Evolutionary conservation across 371 early-diverging fungal species (phyloP).

Genomic region (Mortierella sp.): DNA sequence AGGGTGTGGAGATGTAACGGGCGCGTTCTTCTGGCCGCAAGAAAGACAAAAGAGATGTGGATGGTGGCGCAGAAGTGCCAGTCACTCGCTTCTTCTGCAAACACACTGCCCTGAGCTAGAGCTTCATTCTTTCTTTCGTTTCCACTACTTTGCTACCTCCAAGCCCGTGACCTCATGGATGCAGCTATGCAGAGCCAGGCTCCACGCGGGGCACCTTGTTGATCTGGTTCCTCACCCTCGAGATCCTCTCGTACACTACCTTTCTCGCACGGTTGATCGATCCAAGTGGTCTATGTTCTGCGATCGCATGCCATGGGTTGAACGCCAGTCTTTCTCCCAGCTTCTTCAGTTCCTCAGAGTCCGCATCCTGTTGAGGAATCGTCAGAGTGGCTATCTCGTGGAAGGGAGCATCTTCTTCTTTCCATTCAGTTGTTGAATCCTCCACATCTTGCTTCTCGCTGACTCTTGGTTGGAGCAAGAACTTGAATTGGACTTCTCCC

Average conservation of each 20-base stretch:
- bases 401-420: slow-evolving; percentile 32
- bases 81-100: too few species aligned
- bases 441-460: slow-evolving; percentile 25
- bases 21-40: too few species aligned
- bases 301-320: slow-evolving; percentile 40
- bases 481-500: slow-evolving; percentile 24
- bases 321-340: slow-evolving; percentile 42
- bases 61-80: too few species aligned
- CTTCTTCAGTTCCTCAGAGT: slow-evolving; percentile 11
- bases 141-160: too few species aligned
- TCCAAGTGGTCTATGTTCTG: slow-evolving; percentile 33
- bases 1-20: too few species aligned
- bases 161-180: too few species aligned
- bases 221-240: slow-evolving; percentile 24
- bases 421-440: slow-evolving; percentile 34
- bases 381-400: slow-evolving; percentile 28
- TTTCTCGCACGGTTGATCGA: slow-evolving; percentile 34
- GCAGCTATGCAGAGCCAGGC: slow-evolving; percentile 2
- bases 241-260: slow-evolving; percentile 42
- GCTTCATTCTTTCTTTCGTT: too few species aligned
- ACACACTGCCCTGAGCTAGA: too few species aligned
- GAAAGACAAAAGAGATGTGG: too few species aligned
- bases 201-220: slow-evolving; percentile 39
- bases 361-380: slow-evolving; percentile 31
- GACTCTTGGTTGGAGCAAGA: slow-evolving; percentile 30